These are phyloP conservation scores for Thalassia testudinum DNA, from an alignment of 116 monocot species.

Conservation along the genomic window DNA sequence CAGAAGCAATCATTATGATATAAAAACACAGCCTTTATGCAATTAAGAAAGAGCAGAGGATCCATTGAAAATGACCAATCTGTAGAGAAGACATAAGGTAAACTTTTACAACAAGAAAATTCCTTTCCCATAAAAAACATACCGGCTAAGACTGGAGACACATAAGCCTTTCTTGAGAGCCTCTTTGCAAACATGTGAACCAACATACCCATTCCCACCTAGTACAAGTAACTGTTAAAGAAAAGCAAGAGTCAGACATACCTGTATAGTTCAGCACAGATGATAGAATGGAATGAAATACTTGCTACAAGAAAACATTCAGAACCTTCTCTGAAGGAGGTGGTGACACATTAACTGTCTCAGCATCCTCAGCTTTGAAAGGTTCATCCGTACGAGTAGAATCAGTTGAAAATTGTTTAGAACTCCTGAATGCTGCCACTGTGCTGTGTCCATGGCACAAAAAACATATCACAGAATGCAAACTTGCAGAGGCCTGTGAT, in stretches of 20 bases:
- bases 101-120: no score
- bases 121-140: no score
- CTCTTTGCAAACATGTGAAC: constrained; percentile 90
- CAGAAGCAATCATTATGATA: no score
- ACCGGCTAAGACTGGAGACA: constrained; percentile 94
- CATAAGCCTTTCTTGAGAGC: constrained; percentile 59
- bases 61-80: no score
- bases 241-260: constrained; percentile 3
- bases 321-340: constrained; percentile 60
- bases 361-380: constrained; percentile 78
- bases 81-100: no score
- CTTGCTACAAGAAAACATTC: background rate
- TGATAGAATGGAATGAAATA: no score
- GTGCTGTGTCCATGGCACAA: background rate
- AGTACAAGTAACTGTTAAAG: constrained; percentile 63
- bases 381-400: constrained; percentile 52
- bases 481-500: no score
- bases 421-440: constrained; percentile 14
- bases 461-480: no score
- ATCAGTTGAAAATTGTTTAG: constrained; percentile 47
- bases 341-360: constrained; percentile 49
- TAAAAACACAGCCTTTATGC: no score
- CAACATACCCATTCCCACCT: constrained; percentile 98
- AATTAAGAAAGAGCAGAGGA: no score
- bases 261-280: background rate